Evolutionary conservation across 116 monocot species (phyloP), one percentile per base, ranked within the genome.

Genomic region (Phalaenopsis hybrid): DNA sequence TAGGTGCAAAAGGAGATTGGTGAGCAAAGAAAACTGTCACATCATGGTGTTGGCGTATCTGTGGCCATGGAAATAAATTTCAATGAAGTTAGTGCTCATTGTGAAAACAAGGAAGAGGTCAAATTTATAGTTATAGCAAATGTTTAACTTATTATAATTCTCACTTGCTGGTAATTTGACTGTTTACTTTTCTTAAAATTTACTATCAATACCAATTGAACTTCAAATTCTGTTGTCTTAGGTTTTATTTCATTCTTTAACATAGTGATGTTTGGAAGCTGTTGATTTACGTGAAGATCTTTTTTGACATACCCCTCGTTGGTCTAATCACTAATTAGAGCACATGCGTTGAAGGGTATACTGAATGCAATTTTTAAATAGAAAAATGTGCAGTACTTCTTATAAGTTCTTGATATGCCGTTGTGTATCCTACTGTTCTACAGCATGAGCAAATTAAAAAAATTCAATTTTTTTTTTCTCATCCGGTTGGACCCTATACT

Each of bases 1-100:
- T 49, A 94, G 97, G 92, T 97, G 25, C 91, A 94, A 81, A 97
- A 92, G 79, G 79, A 91, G 79, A 94, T 97, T 88, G 97, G 97
- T 81, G 97, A 97, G 81, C 83, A 61, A 73, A 91, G 97, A 85
- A 84, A 77, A 28, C 85, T 97, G 74, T 91, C 90, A 61, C 94
- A 89, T 76, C 91, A 92, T 80, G 97, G 97, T 74, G 91, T 88
- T 84, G 97, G 94, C 28, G 33, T 97, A 63, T 97, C 94, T 13
- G 74, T 92, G 23, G 86, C 87, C 80, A 86, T 86, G 82, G 88
- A 94, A 84, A 69, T 92, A 45, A 85, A 88, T 61, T 87, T 79
- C 45, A 79, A 73, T 55, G 80, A 87, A 11, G 52, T 91, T 82
- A 69, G 84, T 57, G 79, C 80, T 79, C 78, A 77, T 41, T 89